These are phyloP conservation scores for Tulasnella sp. DNA, from an alignment of 768 basidiomycete species.

Conservation along the genomic window DNA sequence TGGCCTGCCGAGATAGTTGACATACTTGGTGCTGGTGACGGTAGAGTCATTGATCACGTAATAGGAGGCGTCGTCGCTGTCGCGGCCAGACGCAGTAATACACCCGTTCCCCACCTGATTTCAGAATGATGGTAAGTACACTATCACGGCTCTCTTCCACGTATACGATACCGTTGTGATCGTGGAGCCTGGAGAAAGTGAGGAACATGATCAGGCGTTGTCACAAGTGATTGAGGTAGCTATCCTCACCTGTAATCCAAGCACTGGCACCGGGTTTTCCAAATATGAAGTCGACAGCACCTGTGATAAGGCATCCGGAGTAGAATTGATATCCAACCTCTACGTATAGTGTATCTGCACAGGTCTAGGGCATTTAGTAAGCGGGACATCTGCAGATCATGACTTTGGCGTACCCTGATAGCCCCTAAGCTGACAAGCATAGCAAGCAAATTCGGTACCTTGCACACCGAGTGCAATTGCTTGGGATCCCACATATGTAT, in stretches of 20 bases:
- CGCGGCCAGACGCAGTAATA: not conserved
- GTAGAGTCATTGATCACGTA: not conserved
- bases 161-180: no score
- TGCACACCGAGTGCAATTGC: conserved; percentile 13
- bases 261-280: not conserved
- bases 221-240: no score
- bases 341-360: not conserved
- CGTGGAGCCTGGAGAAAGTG: no score
- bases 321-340: not conserved
- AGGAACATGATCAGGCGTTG: not conserved
- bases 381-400: no score
- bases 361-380: no score
- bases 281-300: conserved; percentile 18
- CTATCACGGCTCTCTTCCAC: not conserved
- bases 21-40: not conserved
- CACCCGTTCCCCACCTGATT: not conserved
- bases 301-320: conserved; percentile 13
- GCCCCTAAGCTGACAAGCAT: conserved; percentile 10
- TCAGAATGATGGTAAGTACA: not conserved
- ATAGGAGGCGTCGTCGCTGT: not conserved
- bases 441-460: conserved; percentile 10
- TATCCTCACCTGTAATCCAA: conserved; percentile 13
- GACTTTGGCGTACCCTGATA: conserved; percentile 2
- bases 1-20: not conserved
- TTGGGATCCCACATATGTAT: conserved; percentile 14